These are phyloP conservation scores for Gossypium arboreum DNA, from an alignment of 345 rosid genomes.

Conservation along the genomic window DNA sequence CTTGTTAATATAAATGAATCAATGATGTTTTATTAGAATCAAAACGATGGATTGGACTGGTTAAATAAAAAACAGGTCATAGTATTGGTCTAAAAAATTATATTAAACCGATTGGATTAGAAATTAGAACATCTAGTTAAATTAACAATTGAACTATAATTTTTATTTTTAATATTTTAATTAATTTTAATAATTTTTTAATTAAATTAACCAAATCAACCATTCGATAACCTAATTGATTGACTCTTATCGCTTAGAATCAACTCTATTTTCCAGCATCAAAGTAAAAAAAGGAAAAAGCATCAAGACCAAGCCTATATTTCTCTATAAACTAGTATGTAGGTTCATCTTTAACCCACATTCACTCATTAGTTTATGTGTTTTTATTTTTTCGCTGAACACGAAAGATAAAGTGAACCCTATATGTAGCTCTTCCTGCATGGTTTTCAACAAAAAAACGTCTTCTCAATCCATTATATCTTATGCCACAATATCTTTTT, in stretches of 20 bases:
- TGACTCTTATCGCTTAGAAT: too few species aligned
- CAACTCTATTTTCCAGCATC: neutral
- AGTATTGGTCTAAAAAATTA: too few species aligned
- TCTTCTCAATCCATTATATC: constrained; percentile 24
- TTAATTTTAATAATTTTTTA: too few species aligned
- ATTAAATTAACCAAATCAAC: too few species aligned
- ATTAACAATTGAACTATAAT: too few species aligned
- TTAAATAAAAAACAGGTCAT: accelerated
- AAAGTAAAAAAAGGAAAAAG: neutral
- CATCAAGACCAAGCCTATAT: too few species aligned
- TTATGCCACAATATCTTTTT: neutral
- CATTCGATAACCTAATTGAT: too few species aligned
- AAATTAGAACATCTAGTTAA: accelerated
- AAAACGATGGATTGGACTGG: accelerated
- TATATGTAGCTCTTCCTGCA: constrained; percentile 17
- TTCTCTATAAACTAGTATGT: neutral
- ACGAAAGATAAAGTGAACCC: constrained; percentile 13
- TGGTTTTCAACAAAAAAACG: constrained; percentile 20
- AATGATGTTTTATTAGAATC: too few species aligned
- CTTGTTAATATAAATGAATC: too few species aligned
- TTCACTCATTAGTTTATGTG: constrained; percentile 17
- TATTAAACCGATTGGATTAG: too few species aligned
- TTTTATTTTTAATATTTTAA: too few species aligned
- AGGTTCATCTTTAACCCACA: constrained; percentile 20
- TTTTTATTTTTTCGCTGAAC: neutral